Evolutionary conservation across 495 filamentous ascomycete genomes (phyloP), one percentile per base, ranked within the genome.

Genomic region (Aspergillus ellipticus): DNA sequence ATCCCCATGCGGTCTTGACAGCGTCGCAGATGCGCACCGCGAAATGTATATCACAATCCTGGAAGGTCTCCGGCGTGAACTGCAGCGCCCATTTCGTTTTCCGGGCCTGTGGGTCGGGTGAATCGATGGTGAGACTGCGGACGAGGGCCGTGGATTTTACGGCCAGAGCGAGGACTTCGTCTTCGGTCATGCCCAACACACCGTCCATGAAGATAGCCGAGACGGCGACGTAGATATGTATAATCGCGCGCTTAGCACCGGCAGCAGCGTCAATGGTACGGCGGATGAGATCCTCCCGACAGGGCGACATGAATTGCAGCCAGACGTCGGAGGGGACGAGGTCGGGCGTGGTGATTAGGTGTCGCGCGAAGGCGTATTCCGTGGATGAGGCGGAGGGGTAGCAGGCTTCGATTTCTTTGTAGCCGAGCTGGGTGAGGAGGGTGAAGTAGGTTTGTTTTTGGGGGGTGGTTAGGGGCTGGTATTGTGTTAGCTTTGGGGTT

Each of bases 331-430:
- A 85, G 19, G 91, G 91, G 15, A 90, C 83, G 2, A 79, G 77
- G 20, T 86, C 89, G 3, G 89, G 86, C 2, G 89, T 91, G 56
- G 89, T 82, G 56, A 95, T 80, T 28, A 95, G 70, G 50, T 84
- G 81, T 28, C 87, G 80, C 10, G 90, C 94, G 68, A 95, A 96
- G 69, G 92, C 88, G 75, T 86, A 95, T 64, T 96, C 91, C 62
- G 88, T 93, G 64, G 91, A 82, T 16, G 88, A 91, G 16, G 90
- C 86, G 5, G 89, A 90, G 37, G 91, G 91, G 69, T 91, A 96
- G 1, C 89, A 92, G 16, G 94, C 83, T 62, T 96, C 91, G 59
- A 96, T 93, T 69, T 96, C 90, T 68, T 92, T 96, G 77, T 93
- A 96, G 57, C 91, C 90, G 46, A 94, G 80, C 60, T 86, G 81